Conservation (phyloP, 2,329 filamentous ascomycete genomes). For the Cytospora schulzeri region DNA sequence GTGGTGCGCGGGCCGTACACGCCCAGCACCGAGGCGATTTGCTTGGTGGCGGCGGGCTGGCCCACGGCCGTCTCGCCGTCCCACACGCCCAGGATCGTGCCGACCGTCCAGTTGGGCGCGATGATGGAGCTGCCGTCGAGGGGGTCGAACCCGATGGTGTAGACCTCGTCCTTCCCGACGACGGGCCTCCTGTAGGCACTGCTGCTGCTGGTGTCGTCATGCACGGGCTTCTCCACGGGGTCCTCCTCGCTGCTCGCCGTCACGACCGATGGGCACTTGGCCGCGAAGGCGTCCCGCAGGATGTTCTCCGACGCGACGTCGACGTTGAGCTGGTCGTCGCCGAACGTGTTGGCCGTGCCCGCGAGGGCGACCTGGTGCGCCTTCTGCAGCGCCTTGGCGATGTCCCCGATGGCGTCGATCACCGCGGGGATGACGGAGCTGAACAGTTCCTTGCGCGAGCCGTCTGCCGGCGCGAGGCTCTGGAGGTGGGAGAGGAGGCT, state of each 20-base stretch:
- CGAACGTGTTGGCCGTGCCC: slow-evolving; percentile 58
- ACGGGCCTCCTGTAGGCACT: not conserved
- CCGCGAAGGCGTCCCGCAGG: slow-evolving; percentile 47
- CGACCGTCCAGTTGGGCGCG: slow-evolving; percentile 59
- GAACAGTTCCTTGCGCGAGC: slow-evolving; percentile 39
- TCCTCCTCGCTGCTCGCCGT: slow-evolving; percentile 64
- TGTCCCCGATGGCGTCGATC: slow-evolving; percentile 46
- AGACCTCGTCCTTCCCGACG: slow-evolving; percentile 43
- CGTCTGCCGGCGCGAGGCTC: slow-evolving; percentile 31
- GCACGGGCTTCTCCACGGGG: slow-evolving; percentile 49
- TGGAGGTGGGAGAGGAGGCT: slow-evolving; percentile 30
- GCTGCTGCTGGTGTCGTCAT: slow-evolving; percentile 15
- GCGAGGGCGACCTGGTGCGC: slow-evolving; percentile 50
- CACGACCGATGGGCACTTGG: slow-evolving; percentile 45
- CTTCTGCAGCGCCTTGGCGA: slow-evolving; percentile 47
- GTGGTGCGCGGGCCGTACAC: slow-evolving; percentile 59
- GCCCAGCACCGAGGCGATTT: slow-evolving; percentile 54
- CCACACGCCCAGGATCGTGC: slow-evolving; percentile 64
- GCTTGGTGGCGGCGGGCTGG: slow-evolving; percentile 41
- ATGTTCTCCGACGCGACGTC: slow-evolving; percentile 54
- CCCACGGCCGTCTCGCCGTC: slow-evolving; percentile 49
- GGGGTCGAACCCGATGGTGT: slow-evolving; percentile 64
- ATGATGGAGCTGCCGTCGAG: slow-evolving; percentile 66
- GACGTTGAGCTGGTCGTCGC: slow-evolving; percentile 62
- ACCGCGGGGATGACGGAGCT: slow-evolving; percentile 52